These are phyloP conservation scores for Diplogelasinospora grovesii DNA, from an alignment of 495 filamentous ascomycete genomes.

Conservation along the genomic window DNA sequence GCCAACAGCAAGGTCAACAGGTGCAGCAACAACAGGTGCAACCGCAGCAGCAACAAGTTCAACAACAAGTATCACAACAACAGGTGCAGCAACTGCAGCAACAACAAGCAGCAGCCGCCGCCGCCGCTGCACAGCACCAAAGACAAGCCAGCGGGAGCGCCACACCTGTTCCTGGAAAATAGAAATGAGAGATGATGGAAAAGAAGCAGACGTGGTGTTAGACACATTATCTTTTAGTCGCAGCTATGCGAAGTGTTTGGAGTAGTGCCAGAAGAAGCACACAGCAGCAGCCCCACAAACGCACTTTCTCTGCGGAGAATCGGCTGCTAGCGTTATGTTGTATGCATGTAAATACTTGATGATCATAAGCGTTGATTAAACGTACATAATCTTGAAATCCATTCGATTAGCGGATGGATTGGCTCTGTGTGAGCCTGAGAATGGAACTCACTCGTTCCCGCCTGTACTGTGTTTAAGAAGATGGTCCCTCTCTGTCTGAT, in stretches of 20 bases:
- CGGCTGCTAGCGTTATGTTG: background rate
- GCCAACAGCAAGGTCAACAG: conserved; percentile 13
- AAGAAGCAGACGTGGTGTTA: background rate
- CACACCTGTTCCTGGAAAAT: conserved; percentile 26
- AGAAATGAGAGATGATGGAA: background rate
- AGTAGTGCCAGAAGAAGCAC: no score
- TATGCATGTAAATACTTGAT: background rate
- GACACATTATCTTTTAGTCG: background rate
- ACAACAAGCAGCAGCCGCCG: conserved; percentile 7
- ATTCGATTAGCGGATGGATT: background rate
- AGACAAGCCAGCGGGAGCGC: conserved; percentile 39
- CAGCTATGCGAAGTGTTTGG: background rate
- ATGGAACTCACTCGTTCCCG: no score
- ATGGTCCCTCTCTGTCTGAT: no score
- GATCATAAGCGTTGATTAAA: background rate
- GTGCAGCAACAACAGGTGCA: conserved; percentile 15
- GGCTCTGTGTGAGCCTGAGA: no score
- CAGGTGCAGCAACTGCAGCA: background rate
- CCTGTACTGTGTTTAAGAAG: no score
- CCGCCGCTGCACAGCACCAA: conserved; percentile 25
- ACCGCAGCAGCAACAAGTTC: conserved; percentile 9
- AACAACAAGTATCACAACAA: conserved; percentile 3
- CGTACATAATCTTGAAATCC: background rate
- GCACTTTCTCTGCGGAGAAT: background rate
- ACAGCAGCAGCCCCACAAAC: no score